Evolutionary conservation across 129 eudicot species (phyloP), one percentile per base, ranked within the genome.

Genomic region (Pittosporum tobira): DNA sequence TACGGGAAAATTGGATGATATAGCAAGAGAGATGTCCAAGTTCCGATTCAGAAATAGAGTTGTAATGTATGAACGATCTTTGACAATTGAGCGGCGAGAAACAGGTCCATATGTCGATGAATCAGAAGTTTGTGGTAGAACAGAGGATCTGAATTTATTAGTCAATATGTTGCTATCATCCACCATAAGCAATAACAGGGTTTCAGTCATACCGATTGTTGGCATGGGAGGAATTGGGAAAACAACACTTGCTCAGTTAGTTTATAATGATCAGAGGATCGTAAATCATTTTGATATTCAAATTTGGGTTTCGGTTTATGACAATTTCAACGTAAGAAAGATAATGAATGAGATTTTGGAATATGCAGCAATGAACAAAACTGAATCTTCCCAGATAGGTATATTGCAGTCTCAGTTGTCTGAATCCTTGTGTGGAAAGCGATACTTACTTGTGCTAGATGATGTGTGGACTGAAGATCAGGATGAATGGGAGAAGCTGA

Each of bases 381-480:
- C 19, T 26, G 52, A 51, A n/a, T 24, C 28, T 30, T 14, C 9
- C 12, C 48, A 59, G 1, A 18, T 50, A 8, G 71, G 63, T 30
- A 24, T 56, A 8, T 34, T 70, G 19, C 57, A 66, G 31, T 14
- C 49, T 51, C 36, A 52, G 24, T 22, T 73, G 28, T 18, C 27
- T 14, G 69, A 62, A 11, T 26, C 51, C 1, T 24, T 72, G 24
- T 24, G 15, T 45, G 58, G 67, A 45, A 57, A 56, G 57, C 57
- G 62, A n/a, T 72, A 47, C 37, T 44, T 67, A 16, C 58, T 68
- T 27, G 71, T 71, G 47, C 14, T 71, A 13, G 70, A 71, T 53
- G 70, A 71, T 58, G 62, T 72, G 27, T 72, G 77, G 72, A 57
- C 65, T 59, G 71, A 72, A 34, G 53, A 65, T 28, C 38, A 47